Percentiles rank a stretch among this genome's conserved stretches.
Conservation (phyloP, 345 rosid genomes). For the Pistacia vera region DNA sequence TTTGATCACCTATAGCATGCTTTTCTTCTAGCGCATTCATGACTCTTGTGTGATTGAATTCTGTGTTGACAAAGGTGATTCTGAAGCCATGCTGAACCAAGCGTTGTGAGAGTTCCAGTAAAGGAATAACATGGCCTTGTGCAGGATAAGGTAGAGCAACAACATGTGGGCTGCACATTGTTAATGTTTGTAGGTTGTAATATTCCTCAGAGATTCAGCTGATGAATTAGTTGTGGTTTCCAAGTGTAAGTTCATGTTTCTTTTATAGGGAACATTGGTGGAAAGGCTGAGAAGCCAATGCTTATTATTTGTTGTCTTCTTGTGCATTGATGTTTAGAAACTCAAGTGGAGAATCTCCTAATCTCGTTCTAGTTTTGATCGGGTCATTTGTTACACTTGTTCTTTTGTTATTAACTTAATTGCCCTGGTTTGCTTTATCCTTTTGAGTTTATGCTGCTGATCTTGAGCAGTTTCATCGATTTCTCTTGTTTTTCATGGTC, state of each 20-base stretch:
- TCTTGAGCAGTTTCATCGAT: background rate
- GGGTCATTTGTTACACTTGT: background rate
- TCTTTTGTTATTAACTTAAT: background rate
- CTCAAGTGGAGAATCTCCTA: constrained; percentile 7
- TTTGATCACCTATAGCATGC: background rate
- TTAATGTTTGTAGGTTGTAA: background rate
- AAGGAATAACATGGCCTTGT: constrained; percentile 14
- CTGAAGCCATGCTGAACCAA: constrained; percentile 19
- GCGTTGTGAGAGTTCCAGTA: constrained; percentile 22
- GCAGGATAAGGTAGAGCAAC: background rate
- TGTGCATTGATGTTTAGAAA: background rate
- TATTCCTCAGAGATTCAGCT: background rate
- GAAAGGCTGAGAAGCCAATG: constrained; percentile 3
- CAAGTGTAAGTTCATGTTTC: background rate
- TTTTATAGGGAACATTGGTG: background rate
- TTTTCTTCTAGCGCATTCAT: background rate
- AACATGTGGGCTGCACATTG: background rate
- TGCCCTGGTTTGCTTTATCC: background rate
- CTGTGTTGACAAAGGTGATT: constrained; percentile 27
- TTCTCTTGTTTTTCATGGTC: background rate
- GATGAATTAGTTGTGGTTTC: background rate
- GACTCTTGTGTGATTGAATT: constrained; percentile 1
- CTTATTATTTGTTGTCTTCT: constrained; percentile 10
- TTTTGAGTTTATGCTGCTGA: background rate
- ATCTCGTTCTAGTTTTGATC: background rate